These are phyloP conservation scores for Aspergillus vadensis DNA, from an alignment of 2,329 filamentous ascomycete species.

Conservation along the genomic window DNA sequence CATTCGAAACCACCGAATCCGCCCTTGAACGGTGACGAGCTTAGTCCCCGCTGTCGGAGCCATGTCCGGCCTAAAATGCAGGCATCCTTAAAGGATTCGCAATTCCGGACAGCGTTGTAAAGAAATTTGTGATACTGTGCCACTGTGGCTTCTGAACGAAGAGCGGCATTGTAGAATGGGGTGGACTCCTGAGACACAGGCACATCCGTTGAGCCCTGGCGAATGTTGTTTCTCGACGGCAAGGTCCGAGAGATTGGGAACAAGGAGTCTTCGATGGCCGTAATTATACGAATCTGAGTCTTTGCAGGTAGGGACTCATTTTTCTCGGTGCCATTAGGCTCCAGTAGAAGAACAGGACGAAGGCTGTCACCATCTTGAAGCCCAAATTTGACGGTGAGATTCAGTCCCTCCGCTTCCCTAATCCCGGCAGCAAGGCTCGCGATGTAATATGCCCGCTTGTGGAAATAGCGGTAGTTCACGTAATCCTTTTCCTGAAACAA, in stretches of 20 bases:
- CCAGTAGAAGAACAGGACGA: conserved; percentile 65
- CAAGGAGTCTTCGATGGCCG: conserved; percentile 66
- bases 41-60: conserved; percentile 85
- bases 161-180: conserved; percentile 83
- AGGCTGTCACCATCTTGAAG: conserved; percentile 73
- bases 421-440: conserved; percentile 76
- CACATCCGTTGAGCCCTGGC: conserved; percentile 52
- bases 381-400: conserved; percentile 64
- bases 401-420: conserved; percentile 56
- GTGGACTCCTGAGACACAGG: conserved; percentile 58
- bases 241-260: conserved; percentile 73
- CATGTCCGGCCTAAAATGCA: conserved; percentile 85
- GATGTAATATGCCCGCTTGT: conserved; percentile 89
- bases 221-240: conserved; percentile 69
- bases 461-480: conserved; percentile 88
- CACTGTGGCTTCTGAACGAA: conserved; percentile 76
- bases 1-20: conserved; percentile 95
- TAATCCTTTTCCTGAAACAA: conserved; percentile 95
- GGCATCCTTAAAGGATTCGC: conserved; percentile 75
- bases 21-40: conserved; percentile 67
- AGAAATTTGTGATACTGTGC: conserved; percentile 75
- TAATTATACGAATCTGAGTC: conserved; percentile 73
- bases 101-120: conserved; percentile 68
- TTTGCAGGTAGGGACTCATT: conserved; percentile 45
- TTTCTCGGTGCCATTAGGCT: conserved; percentile 34